Percentiles rank a stretch among this genome's conserved stretches.
phyloP scores from a whole-genome alignment of 2,329 filamentous ascomycete genomes.

The Alternaria sp. region DNA sequence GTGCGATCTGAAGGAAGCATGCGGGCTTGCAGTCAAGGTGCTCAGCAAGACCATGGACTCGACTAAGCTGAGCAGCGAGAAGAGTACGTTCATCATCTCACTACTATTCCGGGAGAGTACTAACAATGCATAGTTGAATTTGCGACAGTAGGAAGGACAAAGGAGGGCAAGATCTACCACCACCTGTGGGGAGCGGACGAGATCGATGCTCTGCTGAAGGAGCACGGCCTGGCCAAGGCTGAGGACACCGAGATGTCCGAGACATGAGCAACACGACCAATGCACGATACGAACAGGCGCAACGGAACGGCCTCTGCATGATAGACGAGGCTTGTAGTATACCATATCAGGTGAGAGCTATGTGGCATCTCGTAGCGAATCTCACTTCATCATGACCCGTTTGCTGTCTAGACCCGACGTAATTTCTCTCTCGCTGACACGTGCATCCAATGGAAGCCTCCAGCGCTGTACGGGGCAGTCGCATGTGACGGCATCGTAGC shows the following conservation, averaged over 20 bases:
- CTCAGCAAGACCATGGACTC: constrained; percentile 99
- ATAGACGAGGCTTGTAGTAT: constrained; percentile 42
- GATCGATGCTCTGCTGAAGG: constrained; percentile 90
- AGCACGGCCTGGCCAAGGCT: constrained; percentile 87
- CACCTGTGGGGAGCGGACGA: constrained; percentile 96
- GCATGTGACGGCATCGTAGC: neutral
- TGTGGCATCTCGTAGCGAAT: constrained; percentile 33
- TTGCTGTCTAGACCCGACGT: neutral
- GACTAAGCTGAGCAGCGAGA: constrained; percentile 97
- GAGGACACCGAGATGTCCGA: constrained; percentile 48
- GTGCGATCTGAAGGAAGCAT: constrained; percentile 93
- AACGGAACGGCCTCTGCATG: constrained; percentile 31
- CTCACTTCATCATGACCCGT: constrained; percentile 32
- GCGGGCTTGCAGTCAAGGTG: constrained; percentile 96
- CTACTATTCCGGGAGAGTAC: constrained; percentile 5
- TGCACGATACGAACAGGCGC: constrained; percentile 26
- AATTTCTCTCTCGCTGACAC: neutral
- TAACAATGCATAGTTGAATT: constrained; percentile 77
- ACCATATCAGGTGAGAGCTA: constrained; percentile 39
- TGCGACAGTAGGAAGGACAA: constrained; percentile 94
- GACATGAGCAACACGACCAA: constrained; percentile 34
- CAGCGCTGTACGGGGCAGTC: neutral
- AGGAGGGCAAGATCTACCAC: constrained; percentile 96
- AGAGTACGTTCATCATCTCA: constrained; percentile 72
- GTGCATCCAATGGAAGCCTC: neutral